Conservation (phyloP, 164 flowering plant species). For the Chimonanthus praecox region DNA sequence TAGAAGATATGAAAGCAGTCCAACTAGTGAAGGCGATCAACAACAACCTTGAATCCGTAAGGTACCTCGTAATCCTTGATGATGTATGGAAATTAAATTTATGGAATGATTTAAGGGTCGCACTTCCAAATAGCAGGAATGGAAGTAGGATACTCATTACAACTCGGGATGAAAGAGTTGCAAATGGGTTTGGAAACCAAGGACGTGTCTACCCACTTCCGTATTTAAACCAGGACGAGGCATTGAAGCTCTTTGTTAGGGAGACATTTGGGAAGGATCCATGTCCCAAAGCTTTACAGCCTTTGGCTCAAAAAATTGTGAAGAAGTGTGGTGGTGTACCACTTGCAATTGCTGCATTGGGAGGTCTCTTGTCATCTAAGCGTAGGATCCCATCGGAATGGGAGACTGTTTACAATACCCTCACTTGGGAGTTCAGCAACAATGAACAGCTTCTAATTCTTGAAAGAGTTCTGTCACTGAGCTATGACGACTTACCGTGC, state of each 20-base stretch:
- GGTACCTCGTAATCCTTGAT: no score
- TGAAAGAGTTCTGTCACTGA: slow-evolving; percentile 3
- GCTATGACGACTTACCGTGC: slow-evolving; percentile 14
- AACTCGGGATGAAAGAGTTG: slow-evolving; percentile 15
- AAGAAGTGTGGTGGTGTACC: slow-evolving; percentile 24
- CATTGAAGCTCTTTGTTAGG: slow-evolving; percentile 3
- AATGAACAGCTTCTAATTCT: background rate
- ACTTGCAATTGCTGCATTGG: slow-evolving; percentile 19
- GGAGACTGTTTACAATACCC: slow-evolving; percentile 3
- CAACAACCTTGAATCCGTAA: no score
- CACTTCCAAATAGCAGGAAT: no score
- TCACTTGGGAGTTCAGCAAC: slow-evolving; percentile 15
- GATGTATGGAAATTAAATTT: no score
- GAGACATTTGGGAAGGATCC: slow-evolving; percentile 4
- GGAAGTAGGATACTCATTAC: slow-evolving; percentile 21
- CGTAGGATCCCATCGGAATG: slow-evolving; percentile 7
- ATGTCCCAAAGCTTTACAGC: background rate
- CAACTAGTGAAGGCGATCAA: no score
- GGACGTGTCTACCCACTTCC: background rate
- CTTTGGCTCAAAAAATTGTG: slow-evolving; percentile 4
- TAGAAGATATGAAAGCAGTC: background rate
- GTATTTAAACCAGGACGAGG: background rate
- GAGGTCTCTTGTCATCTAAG: slow-evolving; percentile 8
- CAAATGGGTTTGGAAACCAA: slow-evolving; percentile 15
- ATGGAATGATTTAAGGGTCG: no score